Evolutionary conservation across 148 eudicot genomes (phyloP), one percentile per base, ranked within the genome.

Genomic region (Rhododendron henanense): DNA sequence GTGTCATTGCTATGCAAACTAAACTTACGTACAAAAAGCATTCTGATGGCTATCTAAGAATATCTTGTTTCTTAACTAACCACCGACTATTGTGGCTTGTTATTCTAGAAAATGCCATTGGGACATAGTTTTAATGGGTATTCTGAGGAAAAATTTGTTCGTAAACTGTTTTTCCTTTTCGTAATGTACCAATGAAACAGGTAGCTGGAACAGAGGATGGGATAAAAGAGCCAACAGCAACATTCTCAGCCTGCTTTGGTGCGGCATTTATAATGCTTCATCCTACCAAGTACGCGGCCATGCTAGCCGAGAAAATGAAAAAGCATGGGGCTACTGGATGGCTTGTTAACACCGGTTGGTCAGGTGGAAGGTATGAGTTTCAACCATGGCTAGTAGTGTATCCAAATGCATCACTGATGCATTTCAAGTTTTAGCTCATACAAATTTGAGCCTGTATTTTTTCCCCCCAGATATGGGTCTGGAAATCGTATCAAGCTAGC

Each of bases 341-440:
- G 98, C 98, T 94, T 16, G 96, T 94, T 50, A 94, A 94, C 91
- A 94, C 98, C 28, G 98, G 98, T 44, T 94, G 98, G 98, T 91
- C 93, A 18, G 94, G 93, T 83, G 98, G 98, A 90, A 94, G 98
- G 98, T 63, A 61, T 59, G 41, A 33, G 28, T 19, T 78, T 78
- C 48, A 8, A 76, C 50, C 25, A 7, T 39, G 25, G 39, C 48
- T 76, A 2, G 16, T 39, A 3, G 23, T 19, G 47, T 19, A 3
- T 41, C 28, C 28, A 19, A 78, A 41, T 78, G 81, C 79, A 39
- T 76, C 76, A 71, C 8, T 33, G 21, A 33, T 74, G 78, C n/a
- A 74, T 35, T 37, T 33, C 6, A 16, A 5, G 23, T 9, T 44
- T 44, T 44, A 8, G 50, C 9, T 3, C n/a, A 2, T 3, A 10